Evolutionary conservation across 768 basidiomycete genomes (phyloP), one percentile per base, ranked within the genome.

Genomic region (Hypsizygus marmoreus): DNA sequence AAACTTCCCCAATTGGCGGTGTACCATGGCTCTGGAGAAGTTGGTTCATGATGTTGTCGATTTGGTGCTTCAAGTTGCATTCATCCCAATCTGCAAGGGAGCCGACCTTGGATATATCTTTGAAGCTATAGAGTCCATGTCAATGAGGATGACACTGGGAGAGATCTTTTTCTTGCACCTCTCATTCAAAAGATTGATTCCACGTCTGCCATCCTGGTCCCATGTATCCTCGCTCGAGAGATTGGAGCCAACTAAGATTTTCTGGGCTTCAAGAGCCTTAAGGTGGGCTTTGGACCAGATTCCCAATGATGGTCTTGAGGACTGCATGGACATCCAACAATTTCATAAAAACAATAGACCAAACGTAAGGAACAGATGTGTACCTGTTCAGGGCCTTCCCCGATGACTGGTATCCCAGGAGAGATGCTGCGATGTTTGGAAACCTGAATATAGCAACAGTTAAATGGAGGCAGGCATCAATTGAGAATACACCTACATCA

Each of bases 381-480:
- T 13, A 38, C 37, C 26, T 38, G 37, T 38, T 25, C 26, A 14
- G 37, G 13, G 13, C 4, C 22, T n/a, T 38, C 26, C 6, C 10
- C 11, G 37, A 38, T 38, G 37, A 38, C 37, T 24, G 22, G 22
- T 25, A 14, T 38, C 23, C 22, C 37, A 38, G 37, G 37, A 11
- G 20, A 38, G 37, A 38, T 24, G 37, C 22, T 38, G 23, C 26
- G 23, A 38, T 23, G 37, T 25, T 38, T 24, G 37, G 37, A 38
- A 38, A 13, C 9, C 37, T 38, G 37, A 38, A 38, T 38, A 38
- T 38, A 22, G 35, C 35, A 37, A 37, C 19, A 37, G 17, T 38
- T 38, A 25, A 24, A 24, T 38, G 20, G 26, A 38, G 22, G 22
- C 26, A 38, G 37, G 37, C 37, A 14, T 23, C 37, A 7, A 38